Evolutionary conservation across 164 flowering plant genomes (phyloP).

Genomic region (Aristolochia contorta): DNA sequence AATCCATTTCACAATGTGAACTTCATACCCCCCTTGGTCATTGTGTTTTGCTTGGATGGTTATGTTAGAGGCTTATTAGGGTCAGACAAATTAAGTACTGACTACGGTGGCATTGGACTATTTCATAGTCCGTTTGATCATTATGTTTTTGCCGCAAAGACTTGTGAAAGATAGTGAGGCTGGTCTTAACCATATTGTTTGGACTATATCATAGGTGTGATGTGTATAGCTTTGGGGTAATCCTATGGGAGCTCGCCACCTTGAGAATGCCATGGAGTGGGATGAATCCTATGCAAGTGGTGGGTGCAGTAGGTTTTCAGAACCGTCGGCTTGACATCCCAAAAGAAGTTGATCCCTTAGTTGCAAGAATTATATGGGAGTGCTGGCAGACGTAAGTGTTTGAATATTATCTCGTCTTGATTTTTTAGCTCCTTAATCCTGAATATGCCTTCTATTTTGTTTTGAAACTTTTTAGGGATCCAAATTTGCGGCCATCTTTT

Average conservation of each 20-base stretch:
- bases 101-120: too few species aligned
- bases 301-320: conserved; percentile 98
- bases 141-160: too few species aligned
- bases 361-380: conserved; percentile 73
- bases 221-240: conserved; percentile 94
- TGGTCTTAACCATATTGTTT: not conserved
- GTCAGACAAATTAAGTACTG: too few species aligned
- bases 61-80: too few species aligned
- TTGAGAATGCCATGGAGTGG: conserved; percentile 95
- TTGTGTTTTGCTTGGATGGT: too few species aligned
- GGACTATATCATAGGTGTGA: conserved; percentile 61
- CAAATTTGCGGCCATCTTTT: conserved; percentile 87
- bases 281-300: conserved; percentile 99
- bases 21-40: too few species aligned
- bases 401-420: not conserved
- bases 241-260: conserved; percentile 97
- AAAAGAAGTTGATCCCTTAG: conserved; percentile 82
- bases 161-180: too few species aligned
- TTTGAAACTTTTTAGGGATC: conserved; percentile 50
- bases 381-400: conserved; percentile 93
- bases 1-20: too few species aligned
- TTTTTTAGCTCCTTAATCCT: not conserved
- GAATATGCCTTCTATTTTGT: not conserved
- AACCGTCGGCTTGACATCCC: conserved; percentile 89
- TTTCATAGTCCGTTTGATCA: too few species aligned